Percentiles rank a stretch among this genome's conserved stretches.
Evolutionary conservation across 148 eudicot species (phyloP).

Genomic region (Hydrangea macrophylla): DNA sequence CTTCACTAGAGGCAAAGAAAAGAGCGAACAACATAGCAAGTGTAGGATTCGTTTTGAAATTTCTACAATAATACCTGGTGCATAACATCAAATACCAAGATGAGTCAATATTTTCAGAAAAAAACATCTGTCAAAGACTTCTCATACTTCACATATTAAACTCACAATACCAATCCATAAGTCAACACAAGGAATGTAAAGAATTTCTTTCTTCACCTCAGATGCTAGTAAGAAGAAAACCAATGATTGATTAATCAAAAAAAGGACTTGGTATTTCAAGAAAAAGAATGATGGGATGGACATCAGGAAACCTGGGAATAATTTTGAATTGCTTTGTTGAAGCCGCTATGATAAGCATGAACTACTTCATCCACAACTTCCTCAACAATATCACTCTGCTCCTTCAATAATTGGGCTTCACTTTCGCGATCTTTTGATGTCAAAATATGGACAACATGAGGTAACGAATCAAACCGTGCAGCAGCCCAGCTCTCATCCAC

Average conservation of each 20-base stretch:
- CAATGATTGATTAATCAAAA: not conserved
- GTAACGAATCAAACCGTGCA: conserved; percentile 88
- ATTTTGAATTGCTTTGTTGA: conserved; percentile 98
- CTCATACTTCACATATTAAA: not conserved
- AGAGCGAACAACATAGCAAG: no score
- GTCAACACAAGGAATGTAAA: not conserved
- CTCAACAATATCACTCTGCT: conserved; percentile 86
- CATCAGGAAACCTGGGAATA: conserved; percentile 77
- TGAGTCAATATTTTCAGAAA: not conserved
- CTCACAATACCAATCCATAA: not conserved
- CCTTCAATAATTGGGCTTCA: conserved; percentile 68
- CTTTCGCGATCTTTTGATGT: conserved; percentile 92
- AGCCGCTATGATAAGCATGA: conserved; percentile 95
- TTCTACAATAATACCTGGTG: no score
- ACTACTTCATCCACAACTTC: conserved; percentile 99
- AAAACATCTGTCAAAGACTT: not conserved
- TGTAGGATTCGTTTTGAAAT: no score
- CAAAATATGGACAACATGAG: conserved; percentile 91
- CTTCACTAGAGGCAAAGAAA: no score
- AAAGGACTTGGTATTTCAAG: not conserved
- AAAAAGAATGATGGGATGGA: conserved; percentile 6
- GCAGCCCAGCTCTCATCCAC: conserved; percentile 94
- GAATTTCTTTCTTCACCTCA: not conserved
- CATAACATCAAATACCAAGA: no score
- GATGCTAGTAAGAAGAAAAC: not conserved